Percentiles rank a stretch among this genome's conserved stretches.
phyloP scores from a whole-genome alignment of 352 stramenopile genomes.

The Phytophthora tentaculata region DNA sequence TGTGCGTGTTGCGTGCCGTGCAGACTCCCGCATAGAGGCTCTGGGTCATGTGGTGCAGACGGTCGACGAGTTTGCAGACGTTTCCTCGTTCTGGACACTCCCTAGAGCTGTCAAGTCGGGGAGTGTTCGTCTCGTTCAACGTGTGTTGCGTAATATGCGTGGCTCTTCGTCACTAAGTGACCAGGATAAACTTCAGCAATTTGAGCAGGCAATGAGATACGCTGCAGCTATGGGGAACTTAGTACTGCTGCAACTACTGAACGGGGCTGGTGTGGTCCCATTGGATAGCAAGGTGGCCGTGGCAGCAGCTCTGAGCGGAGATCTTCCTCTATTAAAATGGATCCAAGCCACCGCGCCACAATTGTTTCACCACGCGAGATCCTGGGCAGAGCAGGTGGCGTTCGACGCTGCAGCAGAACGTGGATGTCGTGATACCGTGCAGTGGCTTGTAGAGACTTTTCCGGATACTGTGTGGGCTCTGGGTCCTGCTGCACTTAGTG shows the following conservation, averaged over 20 bases:
- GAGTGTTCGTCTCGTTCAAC: not conserved
- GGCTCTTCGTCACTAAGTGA: not conserved
- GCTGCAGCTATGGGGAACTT: constrained; percentile 6
- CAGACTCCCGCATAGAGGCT: not conserved
- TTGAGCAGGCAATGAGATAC: not conserved
- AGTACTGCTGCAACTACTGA: not conserved
- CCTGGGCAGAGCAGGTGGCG: not conserved
- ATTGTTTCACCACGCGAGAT: not conserved
- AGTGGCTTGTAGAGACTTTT: constrained; percentile 9
- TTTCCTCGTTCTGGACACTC: not conserved
- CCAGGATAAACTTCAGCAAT: too few species aligned
- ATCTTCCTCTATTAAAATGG: constrained; percentile 6
- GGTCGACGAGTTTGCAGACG: constrained; percentile 10
- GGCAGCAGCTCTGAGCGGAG: constrained; percentile 1
- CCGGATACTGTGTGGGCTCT: not conserved
- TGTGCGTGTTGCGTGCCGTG: constrained; percentile 5
- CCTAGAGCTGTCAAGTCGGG: not conserved
- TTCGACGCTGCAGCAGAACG: constrained; percentile 1
- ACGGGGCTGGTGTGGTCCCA: not conserved
- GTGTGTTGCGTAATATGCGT: not conserved
- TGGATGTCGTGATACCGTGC: constrained; percentile 1
- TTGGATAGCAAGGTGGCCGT: not conserved
- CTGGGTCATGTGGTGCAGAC: not conserved
- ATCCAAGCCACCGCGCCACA: not conserved
- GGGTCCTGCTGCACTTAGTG: not conserved